Base-by-base conservation (phyloP, 768 basidiomycete genomes). In the Filobasidium wieringae region DNA sequence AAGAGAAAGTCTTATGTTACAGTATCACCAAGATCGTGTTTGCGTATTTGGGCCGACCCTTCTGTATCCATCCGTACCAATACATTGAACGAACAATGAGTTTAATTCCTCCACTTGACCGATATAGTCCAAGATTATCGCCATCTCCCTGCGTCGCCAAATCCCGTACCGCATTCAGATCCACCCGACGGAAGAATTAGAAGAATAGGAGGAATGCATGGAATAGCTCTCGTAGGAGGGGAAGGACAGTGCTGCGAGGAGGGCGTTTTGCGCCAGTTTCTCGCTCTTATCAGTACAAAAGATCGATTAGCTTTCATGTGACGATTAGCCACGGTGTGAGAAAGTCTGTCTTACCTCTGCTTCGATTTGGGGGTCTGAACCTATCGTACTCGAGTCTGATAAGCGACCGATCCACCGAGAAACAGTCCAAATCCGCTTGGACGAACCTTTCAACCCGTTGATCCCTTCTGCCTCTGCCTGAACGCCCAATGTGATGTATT, bases 371-470 rank as follows among this genome's bases (percentile, higher is more conserved):
- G 43, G 19, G 14, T 27, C 43, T 22, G 43, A 24, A 26, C 43
- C 43, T 47, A 37, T n/a, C 9, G 36, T 37, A 9, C 9, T 37
- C 36, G n/a, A 9, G n/a, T n/a, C 11, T n/a, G 36, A 37, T n/a
- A 37, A 9, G 9, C 11, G n/a, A 37, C 36, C 9, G 9, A 37
- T n/a, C 36, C 36, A 37, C n/a, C 11, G 36, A 22, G 43, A 47
- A 5, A 47, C 4, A 12, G 2, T 47, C n/a, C 43, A 12, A 24
- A 24, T 27, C 43, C 22, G 43, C 14, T 15, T 2, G 17, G 3
- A 33, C 40, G 26, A 15, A 53, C 57, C 57, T 58, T 58, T 58
- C n/a, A 51, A 31, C 6, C 27, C 33, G 51, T 53, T 52, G 40
- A 58, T 58, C 30, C 51, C 51, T 32, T 53, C 57, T 14, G 51